Conservation (phyloP, 805 yeast species). For the Wickerhamiella spandovensis region DNA sequence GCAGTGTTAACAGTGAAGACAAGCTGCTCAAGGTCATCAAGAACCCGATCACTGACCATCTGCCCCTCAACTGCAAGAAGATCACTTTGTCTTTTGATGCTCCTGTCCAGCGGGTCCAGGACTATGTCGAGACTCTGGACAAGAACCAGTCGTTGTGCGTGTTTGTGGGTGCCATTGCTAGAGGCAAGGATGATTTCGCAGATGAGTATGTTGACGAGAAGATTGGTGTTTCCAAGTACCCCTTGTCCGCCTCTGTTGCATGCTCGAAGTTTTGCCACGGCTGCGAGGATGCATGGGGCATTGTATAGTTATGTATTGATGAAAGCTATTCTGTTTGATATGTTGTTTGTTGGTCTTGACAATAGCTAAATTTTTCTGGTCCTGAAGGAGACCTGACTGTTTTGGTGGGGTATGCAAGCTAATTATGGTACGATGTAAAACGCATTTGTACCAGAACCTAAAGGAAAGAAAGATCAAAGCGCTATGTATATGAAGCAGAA, state of each 20-base stretch:
- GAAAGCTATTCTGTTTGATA: not conserved
- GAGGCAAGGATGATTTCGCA: slow-evolving; percentile 95
- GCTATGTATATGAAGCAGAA: too few relatives aligned
- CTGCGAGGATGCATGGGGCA: slow-evolving; percentile 96
- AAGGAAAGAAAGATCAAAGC: too few relatives aligned
- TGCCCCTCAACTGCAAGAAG: slow-evolving; percentile 91
- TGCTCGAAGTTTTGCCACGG: slow-evolving; percentile 98
- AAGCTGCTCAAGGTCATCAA: slow-evolving; percentile 86
- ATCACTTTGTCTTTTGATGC: slow-evolving; percentile 89
- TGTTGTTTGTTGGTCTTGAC: not conserved
- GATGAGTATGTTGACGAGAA: slow-evolving; percentile 95
- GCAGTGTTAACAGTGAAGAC: slow-evolving; percentile 92
- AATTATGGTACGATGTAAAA: not conserved
- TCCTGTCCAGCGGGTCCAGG: slow-evolving; percentile 74
- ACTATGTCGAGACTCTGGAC: slow-evolving; percentile 66
- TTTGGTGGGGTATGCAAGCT: not conserved
- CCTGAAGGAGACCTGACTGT: too few relatives aligned
- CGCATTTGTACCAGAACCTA: too few relatives aligned
- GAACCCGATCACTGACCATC: slow-evolving; percentile 92
- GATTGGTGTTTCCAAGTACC: slow-evolving; percentile 88
- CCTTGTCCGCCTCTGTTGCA: slow-evolving; percentile 93
- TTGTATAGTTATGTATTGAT: slow-evolving; percentile 25
- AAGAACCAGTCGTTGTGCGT: slow-evolving; percentile 92
- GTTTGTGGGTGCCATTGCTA: slow-evolving; percentile 98
- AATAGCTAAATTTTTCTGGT: not conserved